A percentile compares a stretch with the other conserved stretches of the same genome.
Conservation (phyloP, 129 eudicot genomes). For the sunflower (Helianthus annuus) region HanXRQr2.0-SUNRISE NC_035443.2:148079977-148080476, state of each 20-base stretch:
- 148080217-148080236: slow-evolving; percentile 69
- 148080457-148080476: slow-evolving; percentile 10
- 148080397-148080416: too few species aligned
- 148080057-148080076: too few species aligned
- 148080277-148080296: slow-evolving; percentile 87
- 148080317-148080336: slow-evolving; percentile 83
- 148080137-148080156: too few species aligned
- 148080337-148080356: slow-evolving; percentile 76
- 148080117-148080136: slow-evolving; percentile 8
- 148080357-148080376: slow-evolving; percentile 77
- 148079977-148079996: too few species aligned
- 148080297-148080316: slow-evolving; percentile 94
- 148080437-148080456: background rate
- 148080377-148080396: background rate
- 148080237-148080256: slow-evolving; percentile 82
- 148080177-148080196: too few species aligned
- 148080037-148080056: too few species aligned
- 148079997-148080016: too few species aligned
- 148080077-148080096: too few species aligned
- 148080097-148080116: background rate
- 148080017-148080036: too few species aligned
- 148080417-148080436: too few species aligned
- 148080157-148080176: too few species aligned
- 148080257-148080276: slow-evolving; percentile 62
- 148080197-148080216: slow-evolving; percentile 10